Percentiles rank a stretch among this genome's conserved stretches.
phyloP scores from a whole-genome alignment of 2,329 filamentous ascomycete genomes.

The Talaromyces verruculosus region DNA sequence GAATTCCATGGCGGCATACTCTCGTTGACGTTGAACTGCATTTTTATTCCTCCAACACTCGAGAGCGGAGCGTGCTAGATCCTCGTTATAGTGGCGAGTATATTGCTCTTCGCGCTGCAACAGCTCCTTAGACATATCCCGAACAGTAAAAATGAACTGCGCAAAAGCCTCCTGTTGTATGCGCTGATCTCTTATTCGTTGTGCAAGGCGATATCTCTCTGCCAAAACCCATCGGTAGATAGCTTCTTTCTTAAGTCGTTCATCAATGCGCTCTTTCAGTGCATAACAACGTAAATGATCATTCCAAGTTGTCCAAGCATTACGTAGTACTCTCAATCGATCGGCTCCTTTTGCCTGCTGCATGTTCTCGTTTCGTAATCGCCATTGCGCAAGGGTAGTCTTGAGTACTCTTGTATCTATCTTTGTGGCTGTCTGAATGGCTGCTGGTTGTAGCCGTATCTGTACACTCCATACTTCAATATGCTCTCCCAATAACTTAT shows the following conservation, averaged over 20 bases:
- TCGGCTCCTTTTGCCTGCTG: slow-evolving; percentile 53
- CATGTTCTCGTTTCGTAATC: slow-evolving; percentile 45
- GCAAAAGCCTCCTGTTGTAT: slow-evolving; percentile 42
- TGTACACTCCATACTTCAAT: slow-evolving; percentile 47
- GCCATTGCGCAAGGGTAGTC: slow-evolving; percentile 53
- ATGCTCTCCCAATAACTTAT: slow-evolving; percentile 37
- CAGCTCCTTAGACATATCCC: slow-evolving; percentile 38
- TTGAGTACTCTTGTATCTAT: slow-evolving; percentile 49
- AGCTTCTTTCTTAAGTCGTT: slow-evolving; percentile 55
- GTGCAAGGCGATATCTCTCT: slow-evolving; percentile 44
- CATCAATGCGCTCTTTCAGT: slow-evolving; percentile 54
- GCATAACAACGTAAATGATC: slow-evolving; percentile 57
- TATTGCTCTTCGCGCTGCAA: slow-evolving; percentile 40
- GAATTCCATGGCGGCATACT: slow-evolving; percentile 45
- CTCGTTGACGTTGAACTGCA: slow-evolving; percentile 41
- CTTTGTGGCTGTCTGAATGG: slow-evolving; percentile 45
- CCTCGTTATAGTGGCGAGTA: slow-evolving; percentile 34
- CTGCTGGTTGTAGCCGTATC: slow-evolving; percentile 44
- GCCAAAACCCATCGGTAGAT: slow-evolving; percentile 64
- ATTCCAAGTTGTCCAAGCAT: slow-evolving; percentile 63
- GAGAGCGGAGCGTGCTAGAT: slow-evolving; percentile 38
- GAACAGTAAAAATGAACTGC: slow-evolving; percentile 42
- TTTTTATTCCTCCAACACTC: slow-evolving; percentile 40
- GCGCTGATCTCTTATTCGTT: slow-evolving; percentile 41
- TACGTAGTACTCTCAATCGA: slow-evolving; percentile 54